These are phyloP conservation scores for Pelargonium fulgidum DNA, from an alignment of 441 rosid genomes.

Conservation along the genomic window DNA sequence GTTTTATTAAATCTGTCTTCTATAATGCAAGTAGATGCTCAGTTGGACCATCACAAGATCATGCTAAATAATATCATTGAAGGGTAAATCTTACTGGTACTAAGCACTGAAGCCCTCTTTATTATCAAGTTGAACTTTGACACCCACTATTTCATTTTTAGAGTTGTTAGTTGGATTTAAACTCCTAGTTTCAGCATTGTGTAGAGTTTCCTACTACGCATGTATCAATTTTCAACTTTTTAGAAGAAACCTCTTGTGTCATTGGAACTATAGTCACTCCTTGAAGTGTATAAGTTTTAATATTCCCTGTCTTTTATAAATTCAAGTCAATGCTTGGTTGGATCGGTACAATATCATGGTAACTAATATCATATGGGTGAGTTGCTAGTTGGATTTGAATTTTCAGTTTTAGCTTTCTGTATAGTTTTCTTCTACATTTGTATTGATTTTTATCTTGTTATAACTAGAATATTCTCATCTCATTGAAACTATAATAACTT, in stretches of 20 bases:
- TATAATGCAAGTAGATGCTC: not conserved
- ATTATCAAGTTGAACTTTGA: not conserved
- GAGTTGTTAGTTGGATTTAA: not conserved
- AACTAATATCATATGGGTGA: not conserved
- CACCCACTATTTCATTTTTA: not conserved
- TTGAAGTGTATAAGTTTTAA: no score
- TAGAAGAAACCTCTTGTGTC: no score
- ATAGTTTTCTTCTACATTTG: not conserved
- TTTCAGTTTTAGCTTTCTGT: not conserved
- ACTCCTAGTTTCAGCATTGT: not conserved
- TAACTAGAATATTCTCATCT: no score
- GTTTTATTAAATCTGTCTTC: not conserved
- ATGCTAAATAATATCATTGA: not conserved
- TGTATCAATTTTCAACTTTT: not conserved
- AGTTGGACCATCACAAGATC: not conserved
- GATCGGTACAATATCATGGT: not conserved
- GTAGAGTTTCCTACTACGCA: not conserved
- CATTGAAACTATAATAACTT: no score
- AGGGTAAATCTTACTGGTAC: not conserved
- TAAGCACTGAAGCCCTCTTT: not conserved
- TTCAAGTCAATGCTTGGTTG: no score
- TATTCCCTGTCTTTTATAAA: no score
- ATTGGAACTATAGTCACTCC: no score
- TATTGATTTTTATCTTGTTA: not conserved
- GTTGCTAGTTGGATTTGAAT: conserved; percentile 2